A percentile compares a stretch with the other conserved stretches of the same genome.
Conservation (phyloP, 2,329 filamentous ascomycete species). For the Elsinoe ampelina region DNA sequence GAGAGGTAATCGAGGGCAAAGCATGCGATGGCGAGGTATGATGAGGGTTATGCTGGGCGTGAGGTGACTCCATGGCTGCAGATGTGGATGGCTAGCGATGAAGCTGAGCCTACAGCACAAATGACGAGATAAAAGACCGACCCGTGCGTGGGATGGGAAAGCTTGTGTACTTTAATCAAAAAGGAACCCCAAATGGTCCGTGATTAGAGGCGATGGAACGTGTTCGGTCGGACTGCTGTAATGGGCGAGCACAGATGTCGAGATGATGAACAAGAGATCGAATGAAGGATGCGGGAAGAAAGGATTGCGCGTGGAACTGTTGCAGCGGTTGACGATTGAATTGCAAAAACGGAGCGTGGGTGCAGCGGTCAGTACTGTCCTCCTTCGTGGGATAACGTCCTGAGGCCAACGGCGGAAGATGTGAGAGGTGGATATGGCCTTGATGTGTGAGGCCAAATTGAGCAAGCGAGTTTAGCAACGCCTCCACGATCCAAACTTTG, state of each 20-base stretch:
- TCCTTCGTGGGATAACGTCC: constrained; percentile 7
- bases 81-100: background rate
- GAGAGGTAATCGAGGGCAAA: constrained; percentile 29
- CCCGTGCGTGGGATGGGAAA: background rate
- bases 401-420: background rate
- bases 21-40: constrained; percentile 17
- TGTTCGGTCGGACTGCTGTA: background rate
- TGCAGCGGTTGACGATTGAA: constrained; percentile 11
- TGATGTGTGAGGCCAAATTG: background rate
- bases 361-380: background rate
- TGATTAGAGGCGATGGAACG: background rate
- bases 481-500: background rate
- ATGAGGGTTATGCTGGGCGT: constrained; percentile 13
- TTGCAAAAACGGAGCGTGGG: background rate
- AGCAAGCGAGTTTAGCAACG: background rate
- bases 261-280: background rate
- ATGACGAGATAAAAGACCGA: constrained; percentile 7
- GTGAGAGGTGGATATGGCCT: background rate
- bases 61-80: constrained; percentile 11
- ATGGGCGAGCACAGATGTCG: background rate
- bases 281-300: background rate
- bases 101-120: too few species aligned
- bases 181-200: background rate
- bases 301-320: constrained; percentile 11
- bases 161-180: constrained; percentile 8